A percentile compares a stretch with the other conserved stretches of the same genome.
Evolutionary conservation across 2,329 filamentous ascomycete species (phyloP).

Genomic region (Cladorrhinum sp.): DNA sequence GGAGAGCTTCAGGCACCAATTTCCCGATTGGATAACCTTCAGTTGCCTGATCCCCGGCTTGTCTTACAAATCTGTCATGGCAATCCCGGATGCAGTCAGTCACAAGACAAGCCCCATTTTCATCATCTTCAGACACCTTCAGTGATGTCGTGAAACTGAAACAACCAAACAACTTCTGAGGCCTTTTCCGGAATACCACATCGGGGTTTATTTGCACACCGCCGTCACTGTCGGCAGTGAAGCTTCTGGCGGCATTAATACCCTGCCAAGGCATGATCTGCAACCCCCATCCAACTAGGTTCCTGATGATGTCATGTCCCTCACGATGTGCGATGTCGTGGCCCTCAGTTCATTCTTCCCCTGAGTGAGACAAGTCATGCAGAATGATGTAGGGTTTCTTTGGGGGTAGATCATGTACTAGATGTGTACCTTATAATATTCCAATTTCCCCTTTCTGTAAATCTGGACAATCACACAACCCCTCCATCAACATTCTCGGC

Average conservation of each 20-base stretch:
- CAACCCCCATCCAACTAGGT: background rate
- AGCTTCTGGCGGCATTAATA: background rate
- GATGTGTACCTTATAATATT: background rate
- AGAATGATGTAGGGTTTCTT: conserved; percentile 4
- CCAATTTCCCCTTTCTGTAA: background rate
- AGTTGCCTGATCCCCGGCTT: background rate
- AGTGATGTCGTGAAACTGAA: no score
- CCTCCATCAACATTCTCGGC: background rate
- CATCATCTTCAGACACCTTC: background rate
- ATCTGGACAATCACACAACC: background rate
- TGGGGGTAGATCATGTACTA: background rate
- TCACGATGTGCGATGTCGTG: background rate
- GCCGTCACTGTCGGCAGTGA: background rate
- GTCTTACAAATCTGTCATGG: background rate
- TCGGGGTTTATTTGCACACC: background rate
- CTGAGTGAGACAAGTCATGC: conserved; percentile 1
- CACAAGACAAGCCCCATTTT: background rate
- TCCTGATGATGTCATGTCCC: background rate
- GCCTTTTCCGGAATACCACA: background rate
- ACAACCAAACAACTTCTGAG: background rate
- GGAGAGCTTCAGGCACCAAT: background rate
- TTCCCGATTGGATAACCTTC: background rate
- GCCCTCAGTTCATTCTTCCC: background rate
- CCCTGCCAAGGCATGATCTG: background rate
- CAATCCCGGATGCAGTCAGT: background rate